Conservation (phyloP, 257 asterid genomes). For the Petrea volubilis region DNA sequence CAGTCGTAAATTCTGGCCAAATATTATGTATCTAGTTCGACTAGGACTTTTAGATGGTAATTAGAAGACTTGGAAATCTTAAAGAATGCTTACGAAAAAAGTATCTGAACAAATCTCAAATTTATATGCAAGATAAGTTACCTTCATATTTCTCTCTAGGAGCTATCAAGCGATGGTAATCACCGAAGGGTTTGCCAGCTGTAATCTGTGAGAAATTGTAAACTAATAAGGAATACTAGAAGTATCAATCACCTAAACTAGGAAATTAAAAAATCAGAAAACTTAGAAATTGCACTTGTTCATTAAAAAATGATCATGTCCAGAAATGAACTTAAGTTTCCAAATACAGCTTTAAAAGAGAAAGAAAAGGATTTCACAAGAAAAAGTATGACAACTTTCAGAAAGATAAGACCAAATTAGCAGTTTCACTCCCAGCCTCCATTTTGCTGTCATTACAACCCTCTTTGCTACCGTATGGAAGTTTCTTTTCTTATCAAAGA, state of each 20-base stretch:
- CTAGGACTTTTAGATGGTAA: too few relatives aligned
- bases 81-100: not conserved
- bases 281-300: not conserved
- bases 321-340: not conserved
- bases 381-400: not conserved
- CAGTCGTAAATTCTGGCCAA: too few relatives aligned
- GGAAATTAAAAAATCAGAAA: not conserved
- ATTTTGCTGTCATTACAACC: not conserved
- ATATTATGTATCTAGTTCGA: too few relatives aligned
- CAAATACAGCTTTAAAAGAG: not conserved
- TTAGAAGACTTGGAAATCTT: too few relatives aligned
- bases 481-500: not conserved
- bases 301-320: not conserved
- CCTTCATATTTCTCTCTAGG: slow-evolving; percentile 78
- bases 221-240: slow-evolving; percentile 2
- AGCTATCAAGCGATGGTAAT: slow-evolving; percentile 75
- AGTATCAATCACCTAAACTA: not conserved
- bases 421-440: not conserved
- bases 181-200: slow-evolving; percentile 58
- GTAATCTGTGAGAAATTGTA: slow-evolving; percentile 40
- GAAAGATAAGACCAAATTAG: not conserved
- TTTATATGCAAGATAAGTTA: slow-evolving; percentile 18
- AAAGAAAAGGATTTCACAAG: not conserved
- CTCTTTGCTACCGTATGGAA: not conserved
- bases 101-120: not conserved